Evolutionary conservation across 192 early-diverging fungal species (phyloP), one percentile per base, ranked within the genome.

Genomic region (Entophlyctis luteolus): DNA sequence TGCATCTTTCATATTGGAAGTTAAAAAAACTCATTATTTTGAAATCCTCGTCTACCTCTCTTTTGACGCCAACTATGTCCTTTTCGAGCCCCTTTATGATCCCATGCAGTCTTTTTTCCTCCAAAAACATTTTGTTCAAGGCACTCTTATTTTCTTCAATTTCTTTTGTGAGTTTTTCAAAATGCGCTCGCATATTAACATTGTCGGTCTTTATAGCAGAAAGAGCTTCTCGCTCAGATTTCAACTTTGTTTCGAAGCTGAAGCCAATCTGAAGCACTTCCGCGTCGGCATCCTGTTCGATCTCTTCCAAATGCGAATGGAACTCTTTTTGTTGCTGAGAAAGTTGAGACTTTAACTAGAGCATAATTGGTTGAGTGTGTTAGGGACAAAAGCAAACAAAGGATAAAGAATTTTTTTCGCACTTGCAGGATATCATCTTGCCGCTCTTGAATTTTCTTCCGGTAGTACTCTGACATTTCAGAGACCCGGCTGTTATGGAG

Each of bases 121-220:
- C 83, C 32, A 34, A 38, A 22, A 70, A 54, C 65, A 75, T 68
- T 36, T 73, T 78, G 32, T 63, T 71, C n/a, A 81, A 49, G 29
- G 78, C 75, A 28, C 28, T 66, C 60, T 84, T 84, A 65, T 84
- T 80, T 23, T 77, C 80, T 32, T 84, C 81, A 34, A 84, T 78
- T 36, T 77, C 67, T 27, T 69, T 48, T 22, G 72, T 68, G 31
- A 84, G 57, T 18, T 53, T 59, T 12, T 78, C 72, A 58, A 68
- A 83, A 20, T 50, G 67, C 59, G 70, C 36, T 2, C 62, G 48
- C 83, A 84, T 84, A n/a, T 50, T 58, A 6, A 32, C 10, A 59
- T 84, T 84, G 37, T 84, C 83, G 1, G 48, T 59, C 35, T 75
- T 73, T 48, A 84, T 78, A 10, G 68, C 59, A 10, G 56, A 47